Conservation (phyloP, 164 flowering plant genomes). For the Vitis vinifera region ASM3070453v1 NC_081817.1:27816501-27817000, state of each 20-base stretch:
- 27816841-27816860: slow-evolving; percentile 82
- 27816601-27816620: slow-evolving; percentile 64
- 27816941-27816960: too few relatives aligned
- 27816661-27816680: slow-evolving; percentile 76
- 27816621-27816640: slow-evolving; percentile 53
- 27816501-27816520: slow-evolving; percentile 20
- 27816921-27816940: background rate
- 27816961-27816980: too few relatives aligned
- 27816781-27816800: slow-evolving; percentile 91
- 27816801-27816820: slow-evolving; percentile 93
- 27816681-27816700: slow-evolving; percentile 95
- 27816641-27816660: slow-evolving; percentile 65
- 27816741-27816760: slow-evolving; percentile 27
- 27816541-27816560: slow-evolving; percentile 26
- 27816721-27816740: slow-evolving; percentile 42
- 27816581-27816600: slow-evolving; percentile 74
- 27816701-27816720: slow-evolving; percentile 47
- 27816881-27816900: background rate
- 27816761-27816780: slow-evolving; percentile 55
- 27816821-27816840: slow-evolving; percentile 92
- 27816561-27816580: slow-evolving; percentile 53
- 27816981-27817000: too few relatives aligned
- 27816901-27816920: background rate
- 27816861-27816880: slow-evolving; percentile 74
- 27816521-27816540: slow-evolving; percentile 31